Base-by-base conservation (phyloP, 768 basidiomycete genomes). In the Plicaturopsis crispa region DNA sequence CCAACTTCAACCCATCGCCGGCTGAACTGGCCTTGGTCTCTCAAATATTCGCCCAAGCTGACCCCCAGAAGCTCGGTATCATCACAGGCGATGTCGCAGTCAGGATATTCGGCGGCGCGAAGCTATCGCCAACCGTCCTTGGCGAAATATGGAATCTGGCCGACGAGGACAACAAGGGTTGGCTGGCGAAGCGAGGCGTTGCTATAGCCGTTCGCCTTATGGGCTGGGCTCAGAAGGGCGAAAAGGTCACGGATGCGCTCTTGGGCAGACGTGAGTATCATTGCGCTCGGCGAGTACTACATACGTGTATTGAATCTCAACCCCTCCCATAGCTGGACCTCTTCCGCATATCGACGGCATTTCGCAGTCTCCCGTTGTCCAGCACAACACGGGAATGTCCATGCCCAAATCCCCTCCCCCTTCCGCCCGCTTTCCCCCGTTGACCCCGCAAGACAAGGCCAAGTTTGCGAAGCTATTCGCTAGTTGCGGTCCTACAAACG, bases 91-190 rank as follows among this genome's bases (percentile, higher is more conserved):
- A 94, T 46, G 79, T 83, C 50, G 96, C 93, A 36, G 82, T 96
- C 56, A 78, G 74, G 55, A 69, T 93, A 43, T 90, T 98, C 52
- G 70, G 77, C 43, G 83, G 86, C 41, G 83, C 93, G 38, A 81
- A 85, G 53, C 75, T 98, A 43, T 63, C 78, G 26, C 80, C 89
- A 6, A 65, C 72, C 13, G 71, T 73, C 24, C 78, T 99, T 45
- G 89, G 93, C 32, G 89, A 96, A 64, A 83, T 99, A 46, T 99
- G 96, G 94, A 75, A 68, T 42, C 65, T 98, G 42, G 82, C 91
- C 35, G 96, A 99, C 66, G 80, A 85, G 39, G 82, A 92, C 22
- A 93, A 97, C 67, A 87, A 87, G 44, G 96, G 96, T 2, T 91
- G 82, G 65, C 74, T 99, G 38, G 82, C 90, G 8, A 79, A 75